These are phyloP conservation scores for Torrubiella hemipterigena DNA, from an alignment of 2,329 filamentous ascomycete genomes.

Conservation along the genomic window DNA sequence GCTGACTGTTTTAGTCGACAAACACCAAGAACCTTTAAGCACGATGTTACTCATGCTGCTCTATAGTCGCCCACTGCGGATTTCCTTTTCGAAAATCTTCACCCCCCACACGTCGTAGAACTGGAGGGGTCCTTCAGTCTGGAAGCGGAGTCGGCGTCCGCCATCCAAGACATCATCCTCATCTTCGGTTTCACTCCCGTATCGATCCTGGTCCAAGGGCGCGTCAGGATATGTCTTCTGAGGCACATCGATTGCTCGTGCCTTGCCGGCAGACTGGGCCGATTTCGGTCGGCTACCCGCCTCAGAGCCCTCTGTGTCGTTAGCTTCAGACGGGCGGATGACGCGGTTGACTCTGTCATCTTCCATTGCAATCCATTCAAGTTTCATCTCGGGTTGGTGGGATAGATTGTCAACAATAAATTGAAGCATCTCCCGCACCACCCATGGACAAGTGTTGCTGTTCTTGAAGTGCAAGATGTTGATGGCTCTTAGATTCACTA, in stretches of 20 bases:
- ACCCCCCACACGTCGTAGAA: conserved; percentile 33
- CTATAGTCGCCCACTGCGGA: conserved; percentile 24
- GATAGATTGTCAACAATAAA: conserved; percentile 47
- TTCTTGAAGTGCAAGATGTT: conserved; percentile 42
- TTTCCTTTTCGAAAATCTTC: conserved; percentile 47
- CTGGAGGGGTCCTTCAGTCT: conserved; percentile 22
- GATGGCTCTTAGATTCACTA: conserved; percentile 39
- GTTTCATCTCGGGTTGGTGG: conserved; percentile 39
- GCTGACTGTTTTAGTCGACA: too few relatives aligned
- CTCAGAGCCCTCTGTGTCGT: conserved; percentile 15
- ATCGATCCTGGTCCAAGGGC: conserved; percentile 9
- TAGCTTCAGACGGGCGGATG: conserved; percentile 24
- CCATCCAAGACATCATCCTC: conserved; percentile 18
- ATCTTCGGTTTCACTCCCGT: conserved; percentile 21
- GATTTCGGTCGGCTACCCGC: conserved; percentile 13
- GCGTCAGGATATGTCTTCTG: conserved; percentile 15
- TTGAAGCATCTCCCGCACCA: conserved; percentile 43
- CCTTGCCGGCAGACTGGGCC: conserved; percentile 15
- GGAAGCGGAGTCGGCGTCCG: conserved; percentile 20
- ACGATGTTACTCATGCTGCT: too few relatives aligned
- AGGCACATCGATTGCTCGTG: conserved; percentile 17
- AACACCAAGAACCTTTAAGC: too few relatives aligned
- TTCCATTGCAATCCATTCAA: conserved; percentile 47
- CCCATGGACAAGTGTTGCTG: conserved; percentile 43
- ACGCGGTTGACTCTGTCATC: conserved; percentile 37